Evolutionary conservation across 306 rosid genomes (phyloP).

Genomic region (Pyrus pyrifolia): DNA sequence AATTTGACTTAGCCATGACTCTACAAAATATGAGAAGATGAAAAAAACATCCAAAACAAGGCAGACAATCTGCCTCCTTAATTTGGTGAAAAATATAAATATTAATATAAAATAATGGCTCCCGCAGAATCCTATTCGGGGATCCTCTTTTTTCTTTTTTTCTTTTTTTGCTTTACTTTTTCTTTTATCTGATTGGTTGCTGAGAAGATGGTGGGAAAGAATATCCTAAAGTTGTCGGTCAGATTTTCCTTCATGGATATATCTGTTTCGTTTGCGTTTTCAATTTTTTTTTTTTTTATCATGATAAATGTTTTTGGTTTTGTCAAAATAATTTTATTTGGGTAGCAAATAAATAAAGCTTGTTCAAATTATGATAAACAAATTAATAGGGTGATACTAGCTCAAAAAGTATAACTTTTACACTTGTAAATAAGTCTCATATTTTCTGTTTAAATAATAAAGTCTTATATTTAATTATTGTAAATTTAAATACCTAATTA

Average conservation of each 20-base stretch:
- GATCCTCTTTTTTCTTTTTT: not conserved
- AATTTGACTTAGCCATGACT: no score
- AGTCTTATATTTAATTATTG: no score
- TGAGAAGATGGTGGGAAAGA: conserved; percentile 3
- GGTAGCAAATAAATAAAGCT: no score
- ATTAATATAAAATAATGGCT: not conserved
- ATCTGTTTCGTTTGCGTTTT: not conserved
- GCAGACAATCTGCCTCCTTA: not conserved
- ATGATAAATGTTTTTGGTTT: no score
- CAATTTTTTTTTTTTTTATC: not conserved
- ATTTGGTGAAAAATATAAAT: not conserved
- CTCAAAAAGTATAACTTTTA: no score
- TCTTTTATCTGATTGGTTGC: conserved; percentile 9
- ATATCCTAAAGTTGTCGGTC: not conserved
- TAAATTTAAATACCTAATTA: no score
- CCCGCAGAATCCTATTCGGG: conserved; percentile 17
- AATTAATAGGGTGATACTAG: no score
- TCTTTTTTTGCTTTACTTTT: not conserved
- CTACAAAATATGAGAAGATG: no score
- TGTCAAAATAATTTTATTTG: not conserved
- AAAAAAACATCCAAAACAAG: no score
- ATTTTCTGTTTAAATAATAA: no score
- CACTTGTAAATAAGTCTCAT: no score
- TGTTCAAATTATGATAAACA: not conserved
- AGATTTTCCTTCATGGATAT: not conserved